phyloP scores from a whole-genome alignment of 441 rosid genomes.

The Euphorbia schlechtendalii region DNA sequence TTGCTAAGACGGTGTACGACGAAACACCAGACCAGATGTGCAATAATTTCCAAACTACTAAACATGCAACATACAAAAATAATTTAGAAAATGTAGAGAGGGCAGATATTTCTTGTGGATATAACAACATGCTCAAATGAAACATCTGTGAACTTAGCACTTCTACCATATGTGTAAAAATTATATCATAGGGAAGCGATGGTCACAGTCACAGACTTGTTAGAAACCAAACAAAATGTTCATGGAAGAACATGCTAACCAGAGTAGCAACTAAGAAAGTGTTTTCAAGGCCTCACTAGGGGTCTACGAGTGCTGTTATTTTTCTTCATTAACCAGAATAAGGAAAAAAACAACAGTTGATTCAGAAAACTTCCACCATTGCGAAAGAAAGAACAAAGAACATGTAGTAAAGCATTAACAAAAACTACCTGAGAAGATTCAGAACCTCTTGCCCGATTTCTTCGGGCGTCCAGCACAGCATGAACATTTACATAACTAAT shows the following conservation, averaged over 20 bases:
- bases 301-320: neutral
- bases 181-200: neutral
- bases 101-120: no score
- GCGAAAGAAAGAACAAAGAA: no score
- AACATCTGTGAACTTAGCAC: neutral
- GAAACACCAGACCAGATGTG: no score
- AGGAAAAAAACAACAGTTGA: neutral
- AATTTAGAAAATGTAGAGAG: neutral
- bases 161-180: neutral
- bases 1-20: no score
- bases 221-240: neutral
- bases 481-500: constrained; percentile 84
- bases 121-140: neutral
- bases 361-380: neutral
- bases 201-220: neutral
- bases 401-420: neutral
- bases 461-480: constrained; percentile 69
- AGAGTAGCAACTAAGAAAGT: neutral
- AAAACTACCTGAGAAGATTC: constrained; percentile 48
- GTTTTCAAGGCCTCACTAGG: neutral
- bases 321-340: no score
- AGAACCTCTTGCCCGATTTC: constrained; percentile 62
- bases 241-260: neutral
- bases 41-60: neutral
- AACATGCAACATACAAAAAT: neutral